Base-by-base conservation (phyloP, 768 basidiomycete species). In the Leccinum subgranulosum region DNA sequence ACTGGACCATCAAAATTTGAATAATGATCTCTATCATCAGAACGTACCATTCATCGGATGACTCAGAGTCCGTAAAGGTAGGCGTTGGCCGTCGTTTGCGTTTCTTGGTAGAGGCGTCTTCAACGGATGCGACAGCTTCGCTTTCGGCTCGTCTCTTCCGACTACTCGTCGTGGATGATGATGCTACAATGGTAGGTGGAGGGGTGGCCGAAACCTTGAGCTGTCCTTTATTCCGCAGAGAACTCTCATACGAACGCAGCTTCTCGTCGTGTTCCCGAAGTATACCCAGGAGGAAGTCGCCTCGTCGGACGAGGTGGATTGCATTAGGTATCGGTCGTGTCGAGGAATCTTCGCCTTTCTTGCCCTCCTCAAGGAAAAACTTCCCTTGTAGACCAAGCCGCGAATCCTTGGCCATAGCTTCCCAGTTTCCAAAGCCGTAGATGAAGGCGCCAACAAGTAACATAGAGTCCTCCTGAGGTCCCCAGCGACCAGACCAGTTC, bases 381-480 rank as follows among this genome's bases (percentile, higher is more conserved):
- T 98, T 98, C 72, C 89, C 93, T 2, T 85, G 82, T 14, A 99
- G 80, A 2, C 86, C 85, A 12, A 99, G 85, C 58, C 84, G 84
- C 12, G 84, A 72, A 70, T 99, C 97, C 75, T 94, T 92, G 55
- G 85, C 84, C 81, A 98, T 98, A 25, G 83, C 82, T 69, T 98
- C 97, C 97, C 97, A 99, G 67, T 90, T 92, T 14, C 95, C 96
- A 69, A 98, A 96, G 19, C 97, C 97, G 64, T 98, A 89, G 19
- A 88, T 67, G 78, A 82, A 98, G 10, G 97, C 93, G 34, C 97
- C 97, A 49, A 98, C 88, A 36, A 99, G 83, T 17, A 99, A 80
- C 85, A 94, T 92, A 4, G 95, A 87, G 71, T 99, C 97, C 63
- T 98, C 94, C 60, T 86, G 84, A 31, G 88, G 84, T 17, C 85